Conservation (phyloP, 139 green algal genomes). For the Trebouxia sp. region DNA sequence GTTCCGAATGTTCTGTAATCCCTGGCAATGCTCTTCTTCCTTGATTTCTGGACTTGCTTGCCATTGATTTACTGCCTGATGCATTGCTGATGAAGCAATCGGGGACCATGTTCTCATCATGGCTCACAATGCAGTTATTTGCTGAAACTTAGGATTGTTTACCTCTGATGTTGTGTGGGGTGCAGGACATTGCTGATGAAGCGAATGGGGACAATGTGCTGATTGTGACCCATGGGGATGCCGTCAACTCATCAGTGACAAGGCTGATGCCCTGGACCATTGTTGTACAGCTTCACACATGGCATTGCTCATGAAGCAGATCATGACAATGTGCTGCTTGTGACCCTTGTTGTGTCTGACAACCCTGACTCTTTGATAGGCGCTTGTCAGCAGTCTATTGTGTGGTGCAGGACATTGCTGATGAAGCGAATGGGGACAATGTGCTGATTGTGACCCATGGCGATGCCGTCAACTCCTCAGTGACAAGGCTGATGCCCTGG, state of each 20-base stretch:
- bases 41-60: too few relatives aligned
- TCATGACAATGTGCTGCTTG: neutral
- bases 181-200: neutral
- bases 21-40: too few relatives aligned
- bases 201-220: neutral
- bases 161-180: too few relatives aligned
- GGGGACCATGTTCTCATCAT: too few relatives aligned
- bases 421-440: constrained; percentile 31
- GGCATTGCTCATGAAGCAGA: neutral
- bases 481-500: constrained; percentile 29
- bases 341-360: too few relatives aligned
- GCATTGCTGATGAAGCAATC: too few relatives aligned
- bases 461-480: constrained; percentile 30
- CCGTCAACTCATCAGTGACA: neutral
- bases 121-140: too few relatives aligned
- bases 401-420: constrained; percentile 22
- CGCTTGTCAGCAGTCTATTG: neutral
- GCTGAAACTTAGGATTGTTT: too few relatives aligned
- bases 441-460: constrained; percentile 33
- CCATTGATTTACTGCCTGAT: too few relatives aligned
- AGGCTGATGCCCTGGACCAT: too few relatives aligned
- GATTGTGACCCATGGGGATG: neutral
- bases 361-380: neutral
- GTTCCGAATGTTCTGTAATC: too few relatives aligned
- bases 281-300: neutral